Evolutionary conservation across 352 stramenopile genomes (phyloP), one percentile per base, ranked within the genome.

Genomic region (Saprolegnia parasitica): DNA sequence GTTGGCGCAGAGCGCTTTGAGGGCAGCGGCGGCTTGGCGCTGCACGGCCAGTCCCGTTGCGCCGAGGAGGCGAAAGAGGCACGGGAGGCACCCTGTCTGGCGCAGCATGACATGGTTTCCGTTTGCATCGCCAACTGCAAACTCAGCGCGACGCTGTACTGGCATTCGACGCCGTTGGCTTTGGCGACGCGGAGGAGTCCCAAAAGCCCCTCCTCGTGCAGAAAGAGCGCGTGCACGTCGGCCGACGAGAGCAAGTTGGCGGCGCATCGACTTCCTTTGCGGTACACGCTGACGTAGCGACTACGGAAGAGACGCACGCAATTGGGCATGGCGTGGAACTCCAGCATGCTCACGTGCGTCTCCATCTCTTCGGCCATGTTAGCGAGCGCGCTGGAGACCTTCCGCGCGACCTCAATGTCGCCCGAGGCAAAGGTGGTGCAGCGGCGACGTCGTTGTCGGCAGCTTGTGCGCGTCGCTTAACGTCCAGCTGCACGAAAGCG

Each of bases 1-100:
- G 74, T 96, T 96, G 24, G 85, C 83, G 20, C 88, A 83, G 54
- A 99, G 68, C 58, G 96, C 95, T 76, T 96, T 94, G 56, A 99
- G 74, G n/a, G 89, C 89, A 5, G 89, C 85, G 0, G 90, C 93
- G 24, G 93, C 90, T 73, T 98, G 93, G 32, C 87, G 77, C 62
- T 89, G 89, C 26, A 97, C 81, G 60, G 91, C 78, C 52, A 90
- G 68, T 1, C 88, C 87, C 4, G 80, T 76, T 26, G 80, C 75
- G n/a, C 81, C 83, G 8, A 96, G 83, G 40, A 96, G 77, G 20
- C 68, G 74, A 72, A 90, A 93, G 5, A 97, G 72, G 11, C 80
- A 77, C 56, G 79, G 79, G 11, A 93, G 72, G 0, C 76, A 75
- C 0, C 82, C 85, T n/a, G 81, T 80, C 20, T 82, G 74, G 10